phyloP scores from a whole-genome alignment of 768 basidiomycete species.

The Pisolithus orientalis region DNA sequence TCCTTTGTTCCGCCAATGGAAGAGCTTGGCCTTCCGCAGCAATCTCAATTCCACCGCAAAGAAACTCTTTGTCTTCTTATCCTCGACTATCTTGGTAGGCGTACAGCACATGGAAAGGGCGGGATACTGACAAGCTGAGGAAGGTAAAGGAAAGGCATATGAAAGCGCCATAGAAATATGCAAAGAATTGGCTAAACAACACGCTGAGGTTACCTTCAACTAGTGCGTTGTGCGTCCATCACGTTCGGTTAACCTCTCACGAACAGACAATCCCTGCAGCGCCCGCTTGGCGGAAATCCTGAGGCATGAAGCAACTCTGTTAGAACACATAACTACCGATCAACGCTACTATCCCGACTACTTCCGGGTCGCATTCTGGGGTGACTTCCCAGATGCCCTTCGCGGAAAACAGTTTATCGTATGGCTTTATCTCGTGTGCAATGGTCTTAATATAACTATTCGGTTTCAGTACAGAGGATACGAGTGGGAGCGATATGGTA shows the following conservation, averaged over 20 bases:
- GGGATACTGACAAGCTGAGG: conserved; percentile 4
- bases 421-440: conserved; percentile 16
- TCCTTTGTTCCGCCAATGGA: conserved; percentile 82
- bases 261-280: conserved; percentile 31
- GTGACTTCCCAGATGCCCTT: conserved; percentile 81
- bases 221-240: conserved; percentile 48
- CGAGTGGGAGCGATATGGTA: conserved; percentile 90
- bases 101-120: neutral
- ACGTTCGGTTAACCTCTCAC: neutral
- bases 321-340: conserved; percentile 80
- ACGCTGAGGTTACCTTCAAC: conserved; percentile 85
- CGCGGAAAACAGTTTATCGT: conserved; percentile 90
- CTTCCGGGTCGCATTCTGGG: conserved; percentile 90
- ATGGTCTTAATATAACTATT: neutral
- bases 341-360: conserved; percentile 88
- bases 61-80: conserved; percentile 89
- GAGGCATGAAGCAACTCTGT: conserved; percentile 77
- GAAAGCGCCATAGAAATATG: conserved; percentile 91
- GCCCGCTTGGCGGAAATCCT: conserved; percentile 80
- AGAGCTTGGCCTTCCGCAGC: conserved; percentile 83
- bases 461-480: conserved; percentile 76
- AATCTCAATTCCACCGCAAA: conserved; percentile 90
- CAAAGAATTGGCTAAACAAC: conserved; percentile 85
- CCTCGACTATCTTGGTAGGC: conserved; percentile 84
- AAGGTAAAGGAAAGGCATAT: conserved; percentile 96